These are phyloP conservation scores for Albatrellus sp. DNA, from an alignment of 1,284 basidiomycete genomes.

Conservation along the genomic window DNA sequence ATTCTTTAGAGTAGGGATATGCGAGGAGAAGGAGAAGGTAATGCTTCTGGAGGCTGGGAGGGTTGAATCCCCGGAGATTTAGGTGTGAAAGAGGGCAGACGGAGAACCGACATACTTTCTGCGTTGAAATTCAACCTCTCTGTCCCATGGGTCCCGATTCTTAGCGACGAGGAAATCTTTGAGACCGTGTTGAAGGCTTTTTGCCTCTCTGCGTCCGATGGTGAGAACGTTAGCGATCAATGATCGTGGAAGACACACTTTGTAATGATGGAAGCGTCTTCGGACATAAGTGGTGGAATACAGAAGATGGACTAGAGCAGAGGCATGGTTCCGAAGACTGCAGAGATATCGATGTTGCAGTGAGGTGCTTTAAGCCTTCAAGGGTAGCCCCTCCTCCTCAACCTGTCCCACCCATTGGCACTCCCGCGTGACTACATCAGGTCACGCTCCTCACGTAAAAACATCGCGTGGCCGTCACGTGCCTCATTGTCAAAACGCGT, in stretches of 20 bases:
- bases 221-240: conserved; percentile 2
- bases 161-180: conserved; percentile 50
- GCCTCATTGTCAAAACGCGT: too few relatives aligned
- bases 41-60: conserved; percentile 56
- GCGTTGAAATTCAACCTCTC: conserved; percentile 73
- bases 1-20: conserved; percentile 63
- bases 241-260: conserved; percentile 6
- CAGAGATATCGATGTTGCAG: background rate
- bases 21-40: conserved; percentile 68
- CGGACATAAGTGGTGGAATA: conserved; percentile 7
- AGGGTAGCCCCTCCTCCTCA: too few relatives aligned
- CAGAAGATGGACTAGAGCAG: background rate
- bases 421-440: too few relatives aligned
- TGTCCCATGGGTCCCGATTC: conserved; percentile 66
- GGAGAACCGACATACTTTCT: conserved; percentile 50
- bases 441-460: too few relatives aligned
- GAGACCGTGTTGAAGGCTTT: conserved; percentile 49
- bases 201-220: conserved; percentile 45
- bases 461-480: too few relatives aligned
- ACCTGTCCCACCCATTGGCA: background rate
- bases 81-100: conserved; percentile 7
- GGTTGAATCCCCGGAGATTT: background rate
- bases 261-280: conserved; percentile 10
- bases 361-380: background rate
- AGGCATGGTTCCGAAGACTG: background rate